Evolutionary conservation across 352 stramenopile species (phyloP), one percentile per base, ranked within the genome.

Genomic region (Phytophthora boehmeriae): DNA sequence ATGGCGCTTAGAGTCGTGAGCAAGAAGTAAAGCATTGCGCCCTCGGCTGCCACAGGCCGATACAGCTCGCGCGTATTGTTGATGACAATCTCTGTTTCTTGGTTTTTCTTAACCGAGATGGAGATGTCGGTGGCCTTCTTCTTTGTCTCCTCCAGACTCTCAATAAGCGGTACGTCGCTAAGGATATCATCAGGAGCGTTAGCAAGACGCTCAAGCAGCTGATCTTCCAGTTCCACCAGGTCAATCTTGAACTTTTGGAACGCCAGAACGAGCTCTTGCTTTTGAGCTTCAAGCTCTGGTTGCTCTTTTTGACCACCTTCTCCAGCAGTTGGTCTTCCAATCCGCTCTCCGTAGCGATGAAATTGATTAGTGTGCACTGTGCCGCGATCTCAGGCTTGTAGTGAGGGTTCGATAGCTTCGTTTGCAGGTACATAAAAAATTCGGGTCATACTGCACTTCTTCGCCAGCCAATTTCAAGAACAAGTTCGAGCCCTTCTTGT

Each of bases 331-430:
- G 96, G 59, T 99, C 96, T 71, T 99, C 94, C 0, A 99, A 65
- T 11, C 96, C 96, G 44, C 85, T 96, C 68, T 99, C 96, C 0
- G 96, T 99, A 14, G 96, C 96, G 69, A 99, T 98, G 55, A 98
- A 99, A 76, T 99, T 99, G 68, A 99, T 98, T n/a, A 99, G 62
- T 27, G 96, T 99, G 50, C 89, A 97, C 66, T 98, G 96, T 5
- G 96, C 96, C 0, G 94, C 90, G 41, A 98, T 98, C 69, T 99
- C 96, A n/a, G 96, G 96, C 58, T 98, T 98, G 81, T 98, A 99
- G 68, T 99, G 96, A 17, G 96, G 96, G 66, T 99, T 99, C 53
- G 87, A 98, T 20, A 98, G 73, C 71, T 98, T 99, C 0, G 96
- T 99, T 66, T 99, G 97, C 54, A 99, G 63, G 68, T 98, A 99